A percentile compares a stretch with the other conserved stretches of the same genome.
Evolutionary conservation across 495 filamentous ascomycete species (phyloP).

Genomic region (Hypoxylon rickii): DNA sequence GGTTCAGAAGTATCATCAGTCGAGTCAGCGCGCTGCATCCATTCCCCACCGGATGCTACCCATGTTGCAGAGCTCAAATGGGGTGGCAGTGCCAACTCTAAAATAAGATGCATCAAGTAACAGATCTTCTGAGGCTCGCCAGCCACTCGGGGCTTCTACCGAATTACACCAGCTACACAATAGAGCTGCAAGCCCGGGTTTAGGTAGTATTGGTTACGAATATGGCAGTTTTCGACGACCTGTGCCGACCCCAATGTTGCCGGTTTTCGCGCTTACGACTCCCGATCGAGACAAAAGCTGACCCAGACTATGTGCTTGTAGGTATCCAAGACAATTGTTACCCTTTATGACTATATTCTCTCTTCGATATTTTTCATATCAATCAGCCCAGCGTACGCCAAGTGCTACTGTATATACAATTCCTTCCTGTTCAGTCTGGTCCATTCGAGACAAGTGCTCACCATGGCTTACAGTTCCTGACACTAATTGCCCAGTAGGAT

Average conservation of each 20-base stretch:
- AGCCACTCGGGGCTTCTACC: conserved; percentile 18
- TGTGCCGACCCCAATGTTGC: conserved; percentile 8
- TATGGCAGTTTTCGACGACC: conserved; percentile 7
- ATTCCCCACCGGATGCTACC: too few relatives aligned
- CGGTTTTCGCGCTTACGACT: conserved; percentile 8
- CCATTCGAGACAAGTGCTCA: background rate
- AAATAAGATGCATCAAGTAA: conserved; percentile 14
- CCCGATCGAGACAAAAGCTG: background rate
- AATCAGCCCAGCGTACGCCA: too few relatives aligned
- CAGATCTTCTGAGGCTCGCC: conserved; percentile 17
- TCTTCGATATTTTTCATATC: background rate
- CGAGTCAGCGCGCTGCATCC: too few relatives aligned
- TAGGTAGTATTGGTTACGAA: background rate
- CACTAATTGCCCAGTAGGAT: background rate
- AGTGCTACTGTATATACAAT: too few relatives aligned
- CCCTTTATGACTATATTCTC: background rate
- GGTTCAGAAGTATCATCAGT: background rate
- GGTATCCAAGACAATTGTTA: background rate
- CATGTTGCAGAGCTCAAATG: background rate
- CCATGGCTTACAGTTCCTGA: background rate
- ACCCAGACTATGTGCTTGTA: background rate
- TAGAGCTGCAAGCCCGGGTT: conserved; percentile 8
- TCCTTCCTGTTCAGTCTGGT: background rate
- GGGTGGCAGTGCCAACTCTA: conserved; percentile 26
- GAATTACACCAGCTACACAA: background rate